Evolutionary conservation across 345 rosid species (phyloP), one percentile per base, ranked within the genome.

Genomic region (Ceriops tagal): DNA sequence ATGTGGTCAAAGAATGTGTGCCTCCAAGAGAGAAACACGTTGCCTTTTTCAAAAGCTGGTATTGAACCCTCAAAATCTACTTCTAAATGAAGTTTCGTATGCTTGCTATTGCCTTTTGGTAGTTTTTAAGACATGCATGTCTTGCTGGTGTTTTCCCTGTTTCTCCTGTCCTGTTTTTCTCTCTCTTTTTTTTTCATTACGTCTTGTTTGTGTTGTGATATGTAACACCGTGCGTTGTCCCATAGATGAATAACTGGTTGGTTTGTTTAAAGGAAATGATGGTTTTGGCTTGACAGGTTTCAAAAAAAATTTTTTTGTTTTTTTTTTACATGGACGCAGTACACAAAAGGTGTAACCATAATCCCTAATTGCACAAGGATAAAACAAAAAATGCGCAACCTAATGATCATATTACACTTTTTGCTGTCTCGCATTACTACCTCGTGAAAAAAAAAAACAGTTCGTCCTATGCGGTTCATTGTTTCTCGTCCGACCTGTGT

Each of bases 21-120:
- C 73, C 67, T 32, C 67, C 67, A 8, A 62, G 22, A 39, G 73
- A 70, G 1, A 30, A 70, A 22, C 61, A 51, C 22, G 5, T 52
- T 21, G 67, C 66, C 55, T 22, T 8, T 57, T 0, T 68, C 2
- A 58, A 35, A 68, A 68, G 27, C 39, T 19, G 20, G 11, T 8
- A 4, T 16, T 19, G 53, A 20, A 46, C 19, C 26, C 26, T 62
- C 27, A 21, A 43, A 57, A 67, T 16, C 62, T 58, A n/a, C 63
- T 11, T 24, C 55, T 6, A 58, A 68, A 68, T 26, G 46, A 52
- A 49, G 11, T 39, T 43, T 0, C 5, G 8, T 39, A 6, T 18
- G 43, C 27, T 15, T 18, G 19, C 6, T 59, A 27, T 7, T 10
- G n/a, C 8, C 46, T 4, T 11, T 18, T 51, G 4, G 31, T 35